These are phyloP conservation scores for Arabidopsis arenosa DNA, from an alignment of 345 rosid species.

Conservation along the genomic window DNA sequence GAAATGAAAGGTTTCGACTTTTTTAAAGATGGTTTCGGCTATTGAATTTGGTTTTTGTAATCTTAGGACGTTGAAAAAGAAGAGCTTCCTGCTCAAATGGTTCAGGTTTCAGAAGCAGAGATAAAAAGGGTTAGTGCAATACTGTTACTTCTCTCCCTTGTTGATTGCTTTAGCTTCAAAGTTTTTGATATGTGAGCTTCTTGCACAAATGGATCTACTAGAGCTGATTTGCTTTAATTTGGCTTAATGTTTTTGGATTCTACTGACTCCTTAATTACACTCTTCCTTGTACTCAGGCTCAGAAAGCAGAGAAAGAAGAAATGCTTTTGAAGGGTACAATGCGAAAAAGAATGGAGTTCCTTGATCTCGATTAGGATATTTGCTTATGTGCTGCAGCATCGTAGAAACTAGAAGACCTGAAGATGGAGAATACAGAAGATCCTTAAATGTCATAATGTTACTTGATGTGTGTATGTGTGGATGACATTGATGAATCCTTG, in stretches of 20 bases:
- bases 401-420: conserved; percentile 19
- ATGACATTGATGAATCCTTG: conserved; percentile 20
- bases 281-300: conserved; percentile 53
- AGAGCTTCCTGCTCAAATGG: conserved; percentile 73
- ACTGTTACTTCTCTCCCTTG: not conserved
- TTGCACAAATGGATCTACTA: not conserved
- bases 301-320: conserved; percentile 69
- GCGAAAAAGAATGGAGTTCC: conserved; percentile 74
- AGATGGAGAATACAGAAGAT: conserved; percentile 14
- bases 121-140: conserved; percentile 55
- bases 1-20: conserved; percentile 26
- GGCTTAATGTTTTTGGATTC: conserved; percentile 18
- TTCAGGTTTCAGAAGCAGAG: conserved; percentile 58
- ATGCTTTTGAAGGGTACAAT: conserved; percentile 61
- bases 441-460: conserved; percentile 16
- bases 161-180: conserved; percentile 9
- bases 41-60: conserved; percentile 2
- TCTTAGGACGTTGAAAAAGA: conserved; percentile 66
- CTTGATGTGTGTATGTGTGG: conserved; percentile 12
- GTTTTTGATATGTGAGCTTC: conserved; percentile 14
- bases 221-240: not conserved
- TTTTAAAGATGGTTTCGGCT: not conserved
- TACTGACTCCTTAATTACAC: conserved; percentile 2
- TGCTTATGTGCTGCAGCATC: conserved; percentile 12
- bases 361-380: conserved; percentile 57